Base-by-base conservation (phyloP, 495 filamentous ascomycete genomes). In the Xylaria acuta region DNA sequence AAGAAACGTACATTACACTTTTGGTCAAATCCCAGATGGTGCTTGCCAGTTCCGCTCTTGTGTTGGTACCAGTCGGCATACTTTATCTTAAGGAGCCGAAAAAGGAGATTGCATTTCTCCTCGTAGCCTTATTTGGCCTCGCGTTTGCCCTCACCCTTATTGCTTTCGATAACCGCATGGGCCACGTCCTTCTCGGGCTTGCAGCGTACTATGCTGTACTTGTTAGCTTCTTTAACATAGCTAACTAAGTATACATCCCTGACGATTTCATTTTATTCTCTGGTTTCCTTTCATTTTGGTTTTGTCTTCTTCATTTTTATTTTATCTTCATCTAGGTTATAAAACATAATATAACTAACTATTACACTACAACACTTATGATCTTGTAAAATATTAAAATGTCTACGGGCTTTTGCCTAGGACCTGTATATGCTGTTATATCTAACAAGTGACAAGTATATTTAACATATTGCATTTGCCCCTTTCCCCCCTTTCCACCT, bases 131-230 rank as follows among this genome's bases (percentile, higher is more conserved):
- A 49, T 66, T 66, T 36, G 40, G 27, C 27, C 4, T 49, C 43
- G 14, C 16, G 7, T 66, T 66, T 51, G 27, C 41, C 45, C 25
- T 34, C 2, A 34, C n/a, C 2, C 43, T 66, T 6, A 47, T 66
- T 14, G 25, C 32, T 12, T 66, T 66, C 27, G 27, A 40, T 14
- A 66, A 51, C 18, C 16, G 18, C 16, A 51, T 66, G 64, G 12
- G 11, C 45, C 64, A 40, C 1, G 64, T 47, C 18, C 32, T 51
- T 12, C 27, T 66, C 25, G 64, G 64, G 7, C 2, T 22, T 51
- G 40, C 14, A 27, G 64, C 64, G 1, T 66, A 66, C 45, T 25
- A 12, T 66, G 64, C 64, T 51, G 41, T 66, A 20, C 20, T 51
- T 34, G 43, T 66, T n/a, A 36, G 25, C 30, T 45, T 64, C 16